Evolutionary conservation across 2,329 filamentous ascomycete species (phyloP).

Genomic region (Sporothrix humicola): DNA sequence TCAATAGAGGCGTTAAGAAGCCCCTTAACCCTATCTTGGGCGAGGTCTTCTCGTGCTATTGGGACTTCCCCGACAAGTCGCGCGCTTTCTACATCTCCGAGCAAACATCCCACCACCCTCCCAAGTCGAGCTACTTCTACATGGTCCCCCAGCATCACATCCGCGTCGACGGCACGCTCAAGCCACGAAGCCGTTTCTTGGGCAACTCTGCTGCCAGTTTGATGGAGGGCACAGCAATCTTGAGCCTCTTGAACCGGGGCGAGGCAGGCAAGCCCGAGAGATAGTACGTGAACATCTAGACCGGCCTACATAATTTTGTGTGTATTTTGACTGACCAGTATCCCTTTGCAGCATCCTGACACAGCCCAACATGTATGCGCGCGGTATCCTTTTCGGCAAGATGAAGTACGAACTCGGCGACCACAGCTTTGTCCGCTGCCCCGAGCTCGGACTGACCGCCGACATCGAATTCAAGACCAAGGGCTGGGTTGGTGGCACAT

Average conservation of each 20-base stretch:
- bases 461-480: conserved; percentile 99
- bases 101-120: conserved; percentile 96
- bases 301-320: background rate
- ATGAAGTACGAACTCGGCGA: conserved; percentile 99
- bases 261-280: conserved; percentile 72
- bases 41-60: conserved; percentile 93
- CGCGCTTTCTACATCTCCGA: conserved; percentile 95
- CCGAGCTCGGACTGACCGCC: conserved; percentile 82
- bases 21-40: conserved; percentile 95
- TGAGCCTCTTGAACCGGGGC: conserved; percentile 81
- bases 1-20: conserved; percentile 88
- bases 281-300: conserved; percentile 68
- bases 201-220: conserved; percentile 97
- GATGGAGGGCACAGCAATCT: conserved; percentile 94
- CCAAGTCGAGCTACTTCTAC: conserved; percentile 99
- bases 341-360: conserved; percentile 73
- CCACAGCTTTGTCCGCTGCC: conserved; percentile 90
- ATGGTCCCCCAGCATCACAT: conserved; percentile 94
- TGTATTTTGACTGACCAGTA: no score
- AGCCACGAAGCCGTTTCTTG: conserved; percentile 91
- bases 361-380: conserved; percentile 98
- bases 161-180: conserved; percentile 92
- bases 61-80: conserved; percentile 85
- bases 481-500: conserved; percentile 93
- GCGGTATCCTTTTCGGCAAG: conserved; percentile 95